Percentiles rank a stretch among this genome's conserved stretches.
These are phyloP conservation scores for Raddia distichophylla DNA, from an alignment of 176 grass and related monocot species.

Conservation along the genomic window DNA sequence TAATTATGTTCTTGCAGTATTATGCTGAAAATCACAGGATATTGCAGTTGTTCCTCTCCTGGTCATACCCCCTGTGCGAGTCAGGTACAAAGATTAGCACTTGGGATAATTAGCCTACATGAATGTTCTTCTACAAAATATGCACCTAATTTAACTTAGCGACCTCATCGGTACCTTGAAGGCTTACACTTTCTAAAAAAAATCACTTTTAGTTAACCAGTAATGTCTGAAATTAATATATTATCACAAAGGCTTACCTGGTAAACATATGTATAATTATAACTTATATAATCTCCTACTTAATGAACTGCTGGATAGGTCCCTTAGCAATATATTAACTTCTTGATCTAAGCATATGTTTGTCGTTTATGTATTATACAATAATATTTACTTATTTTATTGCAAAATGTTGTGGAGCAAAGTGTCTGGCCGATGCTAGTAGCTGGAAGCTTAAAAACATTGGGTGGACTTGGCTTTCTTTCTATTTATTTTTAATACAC, in stretches of 20 bases:
- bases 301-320: no score
- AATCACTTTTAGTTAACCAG: neutral
- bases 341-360: no score
- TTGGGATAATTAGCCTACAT: constrained; percentile 40
- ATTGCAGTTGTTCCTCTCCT: constrained; percentile 94
- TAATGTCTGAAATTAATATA: constrained; percentile 25
- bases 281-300: no score
- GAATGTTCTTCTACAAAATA: constrained; percentile 14
- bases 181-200: neutral
- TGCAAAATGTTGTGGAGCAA: constrained; percentile 67
- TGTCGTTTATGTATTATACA: no score
- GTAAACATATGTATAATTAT: no score
- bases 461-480: constrained; percentile 74
- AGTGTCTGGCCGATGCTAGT: constrained; percentile 84
- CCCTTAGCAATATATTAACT: no score
- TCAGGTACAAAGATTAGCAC: constrained; percentile 87
- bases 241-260: neutral
- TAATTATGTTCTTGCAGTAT: neutral
- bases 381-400: neutral
- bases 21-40: constrained; percentile 66
- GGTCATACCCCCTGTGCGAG: constrained; percentile 96
- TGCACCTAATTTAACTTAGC: neutral
- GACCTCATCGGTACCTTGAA: constrained; percentile 24
- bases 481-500: neutral
- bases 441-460: constrained; percentile 84